These are phyloP conservation scores for Candida coleopterorum DNA, from an alignment of 805 yeast genomes.

Conservation along the genomic window DNA sequence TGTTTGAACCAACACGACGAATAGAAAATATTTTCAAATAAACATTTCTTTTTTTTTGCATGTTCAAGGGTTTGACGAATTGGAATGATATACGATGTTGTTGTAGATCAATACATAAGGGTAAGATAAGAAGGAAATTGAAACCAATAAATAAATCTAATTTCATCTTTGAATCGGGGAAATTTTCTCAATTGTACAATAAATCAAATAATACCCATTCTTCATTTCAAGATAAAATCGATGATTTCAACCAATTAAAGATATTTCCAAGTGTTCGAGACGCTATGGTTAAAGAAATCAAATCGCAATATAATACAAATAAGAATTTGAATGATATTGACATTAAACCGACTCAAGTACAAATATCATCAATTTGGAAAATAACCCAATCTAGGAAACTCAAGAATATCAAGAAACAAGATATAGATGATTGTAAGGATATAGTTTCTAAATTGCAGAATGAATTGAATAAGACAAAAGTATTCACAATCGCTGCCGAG, in stretches of 20 bases:
- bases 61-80: too few species aligned
- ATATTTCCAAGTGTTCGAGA: slow-evolving; percentile 63
- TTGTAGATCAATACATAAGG: not conserved
- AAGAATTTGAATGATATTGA: slow-evolving; percentile 25
- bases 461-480: slow-evolving; percentile 38
- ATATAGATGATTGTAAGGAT: slow-evolving; percentile 8
- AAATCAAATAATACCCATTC: slow-evolving; percentile 25
- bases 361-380: slow-evolving; percentile 63
- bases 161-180: slow-evolving; percentile 24
- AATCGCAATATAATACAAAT: slow-evolving; percentile 27
- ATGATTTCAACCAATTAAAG: slow-evolving; percentile 60
- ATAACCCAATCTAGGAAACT: slow-evolving; percentile 42
- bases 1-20: too few species aligned
- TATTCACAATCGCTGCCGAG: slow-evolving; percentile 86
- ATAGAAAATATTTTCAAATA: too few species aligned
- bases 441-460: slow-evolving; percentile 27
- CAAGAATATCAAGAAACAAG: slow-evolving; percentile 8
- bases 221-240: slow-evolving; percentile 39
- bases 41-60: too few species aligned
- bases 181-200: slow-evolving; percentile 42
- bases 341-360: slow-evolving; percentile 73
- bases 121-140: too few species aligned
- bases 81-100: too few species aligned
- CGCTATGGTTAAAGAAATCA: slow-evolving; percentile 53
- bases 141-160: not conserved